Evolutionary conservation across 2,329 filamentous ascomycete genomes (phyloP).

Genomic region (Cercospora sp.): DNA sequence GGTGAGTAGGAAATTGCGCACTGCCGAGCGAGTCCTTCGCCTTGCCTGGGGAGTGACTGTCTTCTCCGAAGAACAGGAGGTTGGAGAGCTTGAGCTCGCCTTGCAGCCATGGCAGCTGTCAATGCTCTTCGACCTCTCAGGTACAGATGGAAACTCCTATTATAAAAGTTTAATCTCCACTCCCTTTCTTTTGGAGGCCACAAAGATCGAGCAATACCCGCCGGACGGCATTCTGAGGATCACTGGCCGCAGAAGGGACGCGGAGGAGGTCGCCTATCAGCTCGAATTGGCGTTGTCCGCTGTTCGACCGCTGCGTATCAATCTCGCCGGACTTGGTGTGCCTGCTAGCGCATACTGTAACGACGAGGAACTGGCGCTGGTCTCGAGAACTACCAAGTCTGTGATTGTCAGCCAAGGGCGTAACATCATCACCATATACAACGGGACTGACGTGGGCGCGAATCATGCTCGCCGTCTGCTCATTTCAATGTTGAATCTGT

Average conservation of each 20-base stretch:
- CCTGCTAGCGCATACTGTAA: constrained; percentile 14
- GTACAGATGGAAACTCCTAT: constrained; percentile 16
- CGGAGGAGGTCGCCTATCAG: constrained; percentile 32
- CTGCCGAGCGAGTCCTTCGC: constrained; percentile 34
- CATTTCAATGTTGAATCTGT: constrained; percentile 11
- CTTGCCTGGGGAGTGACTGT: constrained; percentile 32
- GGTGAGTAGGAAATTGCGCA: constrained; percentile 16
- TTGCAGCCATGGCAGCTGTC: constrained; percentile 34
- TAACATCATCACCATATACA: constrained; percentile 16
- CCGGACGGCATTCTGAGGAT: constrained; percentile 34
- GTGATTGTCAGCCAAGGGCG: constrained; percentile 20
- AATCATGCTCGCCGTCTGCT: constrained; percentile 28
- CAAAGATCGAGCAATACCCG: constrained; percentile 27
- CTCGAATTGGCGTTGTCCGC: constrained; percentile 27
- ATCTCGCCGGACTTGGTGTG: constrained; percentile 21
- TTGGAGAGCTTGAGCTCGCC: constrained; percentile 35
- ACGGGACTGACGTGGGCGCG: constrained; percentile 9
- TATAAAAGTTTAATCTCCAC: constrained; percentile 29
- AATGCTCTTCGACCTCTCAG: constrained; percentile 32
- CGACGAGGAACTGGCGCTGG: constrained; percentile 24
- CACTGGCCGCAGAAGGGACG: constrained; percentile 35
- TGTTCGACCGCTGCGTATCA: constrained; percentile 21
- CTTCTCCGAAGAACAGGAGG: constrained; percentile 29
- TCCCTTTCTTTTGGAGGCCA: constrained; percentile 25
- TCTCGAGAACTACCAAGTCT: constrained; percentile 28